phyloP scores from a whole-genome alignment of 148 eudicot species.

The Spergularia bocconei region DNA sequence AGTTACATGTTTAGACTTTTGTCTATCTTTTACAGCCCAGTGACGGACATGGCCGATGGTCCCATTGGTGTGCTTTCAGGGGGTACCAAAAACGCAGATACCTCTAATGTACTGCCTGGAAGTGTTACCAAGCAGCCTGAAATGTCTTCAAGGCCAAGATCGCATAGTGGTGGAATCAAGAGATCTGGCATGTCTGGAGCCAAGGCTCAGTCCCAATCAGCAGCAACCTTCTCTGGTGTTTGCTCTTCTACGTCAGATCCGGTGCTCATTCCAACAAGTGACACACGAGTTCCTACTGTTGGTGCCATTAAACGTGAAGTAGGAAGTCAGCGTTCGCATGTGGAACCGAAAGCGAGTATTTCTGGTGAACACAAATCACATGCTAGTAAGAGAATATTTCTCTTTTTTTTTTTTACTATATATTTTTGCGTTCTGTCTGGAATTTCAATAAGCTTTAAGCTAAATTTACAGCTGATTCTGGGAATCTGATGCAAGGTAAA shows the following conservation, averaged over 20 bases:
- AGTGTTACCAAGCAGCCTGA: slow-evolving; percentile 28
- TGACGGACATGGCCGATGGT: slow-evolving; percentile 41
- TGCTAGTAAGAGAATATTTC: slow-evolving; percentile 36
- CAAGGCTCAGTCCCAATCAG: slow-evolving; percentile 24
- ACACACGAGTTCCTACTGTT: slow-evolving; percentile 38
- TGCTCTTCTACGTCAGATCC: slow-evolving; percentile 60
- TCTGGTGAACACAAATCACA: slow-evolving; percentile 41
- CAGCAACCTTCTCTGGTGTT: slow-evolving; percentile 34
- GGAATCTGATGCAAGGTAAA: slow-evolving; percentile 36
- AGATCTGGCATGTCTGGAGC: slow-evolving; percentile 23
- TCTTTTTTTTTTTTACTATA: not conserved
- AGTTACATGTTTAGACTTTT: slow-evolving; percentile 23
- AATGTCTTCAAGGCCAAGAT: slow-evolving; percentile 25
- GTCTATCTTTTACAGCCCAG: slow-evolving; percentile 44
- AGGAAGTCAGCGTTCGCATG: slow-evolving; percentile 34
- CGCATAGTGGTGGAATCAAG: slow-evolving; percentile 32
- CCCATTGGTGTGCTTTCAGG: slow-evolving; percentile 41
- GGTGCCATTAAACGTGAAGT: slow-evolving; percentile 51
- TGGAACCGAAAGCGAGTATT: slow-evolving; percentile 29
- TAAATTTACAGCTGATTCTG: slow-evolving; percentile 30
- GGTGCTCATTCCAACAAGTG: slow-evolving; percentile 49
- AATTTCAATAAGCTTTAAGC: not conserved
- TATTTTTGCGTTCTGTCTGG: not conserved
- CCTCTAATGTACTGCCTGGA: slow-evolving; percentile 31
- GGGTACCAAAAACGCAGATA: slow-evolving; percentile 29